Conservation (phyloP, 345 rosid species). For the Diplotaxis tenuifolia region DNA sequence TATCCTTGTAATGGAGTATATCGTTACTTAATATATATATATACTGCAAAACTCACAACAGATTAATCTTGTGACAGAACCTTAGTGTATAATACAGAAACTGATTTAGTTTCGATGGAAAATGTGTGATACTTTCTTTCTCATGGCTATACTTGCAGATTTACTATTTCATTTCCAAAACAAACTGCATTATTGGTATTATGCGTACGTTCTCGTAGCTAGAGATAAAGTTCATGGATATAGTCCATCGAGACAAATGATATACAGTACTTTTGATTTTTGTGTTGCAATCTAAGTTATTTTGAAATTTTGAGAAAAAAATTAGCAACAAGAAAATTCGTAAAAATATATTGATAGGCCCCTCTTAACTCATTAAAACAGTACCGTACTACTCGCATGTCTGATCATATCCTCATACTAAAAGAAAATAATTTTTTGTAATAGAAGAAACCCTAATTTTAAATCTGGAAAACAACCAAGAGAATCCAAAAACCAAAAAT, state of each 20-base stretch:
- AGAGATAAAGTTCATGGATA: not conserved
- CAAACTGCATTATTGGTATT: not conserved
- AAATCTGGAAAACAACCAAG: constrained; percentile 19
- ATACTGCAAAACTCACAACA: not conserved
- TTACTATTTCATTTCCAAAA: not conserved
- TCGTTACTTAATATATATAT: not conserved
- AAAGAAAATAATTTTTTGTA: not conserved
- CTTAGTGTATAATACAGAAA: not conserved
- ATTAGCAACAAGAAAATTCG: not conserved
- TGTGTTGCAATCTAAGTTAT: constrained; percentile 7
- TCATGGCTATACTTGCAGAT: not conserved
- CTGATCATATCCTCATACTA: constrained; percentile 22
- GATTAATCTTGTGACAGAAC: not conserved
- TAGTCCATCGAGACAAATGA: not conserved
- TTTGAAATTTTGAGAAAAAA: not conserved
- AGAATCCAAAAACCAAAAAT: constrained; percentile 6
- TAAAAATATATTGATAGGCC: not conserved
- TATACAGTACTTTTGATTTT: not conserved
- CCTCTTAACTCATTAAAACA: constrained; percentile 1
- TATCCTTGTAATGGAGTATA: not conserved
- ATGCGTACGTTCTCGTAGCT: not conserved
- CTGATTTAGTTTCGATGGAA: not conserved
- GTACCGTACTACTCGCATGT: constrained; percentile 18
- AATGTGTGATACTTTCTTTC: not conserved
- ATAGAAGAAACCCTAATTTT: constrained; percentile 18